phyloP scores from a whole-genome alignment of 441 rosid genomes.

The Aquilaria agallochum region DNA sequence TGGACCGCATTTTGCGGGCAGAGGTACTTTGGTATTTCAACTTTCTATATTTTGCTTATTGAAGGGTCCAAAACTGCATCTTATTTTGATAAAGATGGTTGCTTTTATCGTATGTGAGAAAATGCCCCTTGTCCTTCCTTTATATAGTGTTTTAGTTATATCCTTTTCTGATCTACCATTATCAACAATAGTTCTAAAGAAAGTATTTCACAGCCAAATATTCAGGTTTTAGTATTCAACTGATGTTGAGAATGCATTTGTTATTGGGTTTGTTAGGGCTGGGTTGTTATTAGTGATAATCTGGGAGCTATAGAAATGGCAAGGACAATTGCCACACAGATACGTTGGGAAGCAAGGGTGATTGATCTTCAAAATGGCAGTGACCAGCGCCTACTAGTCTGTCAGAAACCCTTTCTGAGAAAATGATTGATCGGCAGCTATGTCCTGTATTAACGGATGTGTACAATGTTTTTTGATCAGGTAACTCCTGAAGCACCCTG shows the following conservation, averaged over 20 bases:
- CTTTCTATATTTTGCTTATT: too few species aligned
- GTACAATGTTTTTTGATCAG: conserved; percentile 32
- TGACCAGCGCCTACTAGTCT: conserved; percentile 92
- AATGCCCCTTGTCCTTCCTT: too few species aligned
- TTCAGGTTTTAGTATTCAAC: not conserved
- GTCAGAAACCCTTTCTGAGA: conserved; percentile 85
- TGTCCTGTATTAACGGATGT: conserved; percentile 16
- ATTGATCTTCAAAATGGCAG: conserved; percentile 93
- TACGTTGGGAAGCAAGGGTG: conserved; percentile 97
- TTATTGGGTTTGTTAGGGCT: conserved; percentile 53
- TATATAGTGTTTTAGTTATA: too few species aligned
- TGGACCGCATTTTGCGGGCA: conserved; percentile 94
- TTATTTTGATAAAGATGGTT: too few species aligned
- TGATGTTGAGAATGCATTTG: not conserved
- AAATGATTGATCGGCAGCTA: conserved; percentile 44
- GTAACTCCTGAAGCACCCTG: conserved; percentile 21
- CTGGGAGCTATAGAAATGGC: conserved; percentile 81
- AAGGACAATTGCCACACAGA: conserved; percentile 63
- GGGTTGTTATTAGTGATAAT: conserved; percentile 81
- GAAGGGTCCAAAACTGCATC: too few species aligned
- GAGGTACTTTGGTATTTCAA: conserved; percentile 48
- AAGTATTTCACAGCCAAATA: too few species aligned
- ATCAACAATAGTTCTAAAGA: too few species aligned
- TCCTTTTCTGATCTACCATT: too few species aligned
- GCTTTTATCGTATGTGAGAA: too few species aligned